Percentiles rank a stretch among this genome's conserved stretches.
Evolutionary conservation across 345 rosid genomes (phyloP).

Genomic region (Populus simonii): DNA sequence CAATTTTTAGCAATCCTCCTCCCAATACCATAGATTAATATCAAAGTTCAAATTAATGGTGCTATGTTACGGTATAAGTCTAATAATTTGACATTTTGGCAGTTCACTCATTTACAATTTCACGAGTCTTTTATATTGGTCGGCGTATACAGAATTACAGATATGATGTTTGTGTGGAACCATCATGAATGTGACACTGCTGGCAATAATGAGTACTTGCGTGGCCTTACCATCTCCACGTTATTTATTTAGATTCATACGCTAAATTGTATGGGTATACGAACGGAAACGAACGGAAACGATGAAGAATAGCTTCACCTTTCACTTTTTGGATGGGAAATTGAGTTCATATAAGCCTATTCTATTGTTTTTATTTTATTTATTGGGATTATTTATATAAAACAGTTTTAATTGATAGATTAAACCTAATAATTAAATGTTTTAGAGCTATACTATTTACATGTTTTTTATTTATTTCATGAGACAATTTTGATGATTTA

Average conservation of each 20-base stretch:
- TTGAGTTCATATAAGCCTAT: no score
- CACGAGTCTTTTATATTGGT: background rate
- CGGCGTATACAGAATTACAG: background rate
- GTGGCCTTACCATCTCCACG: background rate
- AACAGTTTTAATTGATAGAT: background rate
- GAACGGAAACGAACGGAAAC: no score
- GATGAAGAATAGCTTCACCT: no score
- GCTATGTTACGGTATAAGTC: background rate
- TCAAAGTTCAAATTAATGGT: background rate
- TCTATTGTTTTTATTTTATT: background rate
- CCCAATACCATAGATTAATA: background rate
- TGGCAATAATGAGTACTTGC: background rate
- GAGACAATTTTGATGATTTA: background rate
- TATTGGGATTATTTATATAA: background rate
- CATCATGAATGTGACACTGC: no score
- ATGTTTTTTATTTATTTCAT: background rate
- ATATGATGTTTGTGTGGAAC: background rate
- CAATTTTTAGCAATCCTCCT: background rate
- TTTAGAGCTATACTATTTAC: background rate
- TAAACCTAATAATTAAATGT: background rate
- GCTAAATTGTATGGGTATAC: no score
- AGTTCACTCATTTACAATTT: background rate
- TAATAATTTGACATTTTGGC: background rate
- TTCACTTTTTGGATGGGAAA: no score
- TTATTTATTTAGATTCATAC: no score